A percentile compares a stretch with the other conserved stretches of the same genome.
Evolutionary conservation across 2,329 filamentous ascomycete genomes (phyloP).

Genomic region (Cladophialophora immunda): DNA sequence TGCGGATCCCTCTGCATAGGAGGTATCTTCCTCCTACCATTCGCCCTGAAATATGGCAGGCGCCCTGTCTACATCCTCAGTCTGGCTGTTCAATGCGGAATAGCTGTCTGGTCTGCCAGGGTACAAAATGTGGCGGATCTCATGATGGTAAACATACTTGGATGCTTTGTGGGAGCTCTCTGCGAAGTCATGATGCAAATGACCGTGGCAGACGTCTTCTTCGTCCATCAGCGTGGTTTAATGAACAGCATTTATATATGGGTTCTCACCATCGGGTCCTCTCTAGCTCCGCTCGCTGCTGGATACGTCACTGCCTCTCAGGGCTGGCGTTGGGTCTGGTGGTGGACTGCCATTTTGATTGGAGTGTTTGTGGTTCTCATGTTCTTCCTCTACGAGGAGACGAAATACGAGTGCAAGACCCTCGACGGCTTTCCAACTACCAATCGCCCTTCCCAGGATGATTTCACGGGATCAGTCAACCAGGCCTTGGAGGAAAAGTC

Average conservation of each 20-base stretch:
- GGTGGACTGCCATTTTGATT: slow-evolving; percentile 56
- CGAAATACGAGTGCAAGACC: slow-evolving; percentile 41
- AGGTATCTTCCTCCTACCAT: slow-evolving; percentile 54
- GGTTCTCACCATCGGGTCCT: slow-evolving; percentile 44
- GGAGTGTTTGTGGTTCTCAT: slow-evolving; percentile 50
- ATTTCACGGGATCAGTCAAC: background rate
- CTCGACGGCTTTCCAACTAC: background rate
- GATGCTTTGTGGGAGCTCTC: slow-evolving; percentile 55
- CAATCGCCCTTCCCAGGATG: slow-evolving; percentile 26
- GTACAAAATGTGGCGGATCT: slow-evolving; percentile 54
- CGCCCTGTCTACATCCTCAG: slow-evolving; percentile 58
- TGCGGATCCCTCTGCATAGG: slow-evolving; percentile 55
- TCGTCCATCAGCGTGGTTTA: slow-evolving; percentile 57
- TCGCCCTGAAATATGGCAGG: slow-evolving; percentile 57
- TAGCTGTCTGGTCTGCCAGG: slow-evolving; percentile 55
- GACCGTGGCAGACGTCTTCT: slow-evolving; percentile 59
- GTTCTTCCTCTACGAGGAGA: slow-evolving; percentile 57
- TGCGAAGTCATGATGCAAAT: slow-evolving; percentile 57
- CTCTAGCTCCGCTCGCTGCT: slow-evolving; percentile 51
- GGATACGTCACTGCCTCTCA: slow-evolving; percentile 52
- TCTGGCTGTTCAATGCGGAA: slow-evolving; percentile 48
- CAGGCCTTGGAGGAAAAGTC: background rate
- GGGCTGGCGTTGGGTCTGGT: slow-evolving; percentile 63
- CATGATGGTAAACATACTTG: slow-evolving; percentile 54
- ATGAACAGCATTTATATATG: slow-evolving; percentile 60